A percentile compares a stretch with the other conserved stretches of the same genome.
phyloP scores from a whole-genome alignment of 441 rosid genomes.

The Adansonia grandidieri region DNA sequence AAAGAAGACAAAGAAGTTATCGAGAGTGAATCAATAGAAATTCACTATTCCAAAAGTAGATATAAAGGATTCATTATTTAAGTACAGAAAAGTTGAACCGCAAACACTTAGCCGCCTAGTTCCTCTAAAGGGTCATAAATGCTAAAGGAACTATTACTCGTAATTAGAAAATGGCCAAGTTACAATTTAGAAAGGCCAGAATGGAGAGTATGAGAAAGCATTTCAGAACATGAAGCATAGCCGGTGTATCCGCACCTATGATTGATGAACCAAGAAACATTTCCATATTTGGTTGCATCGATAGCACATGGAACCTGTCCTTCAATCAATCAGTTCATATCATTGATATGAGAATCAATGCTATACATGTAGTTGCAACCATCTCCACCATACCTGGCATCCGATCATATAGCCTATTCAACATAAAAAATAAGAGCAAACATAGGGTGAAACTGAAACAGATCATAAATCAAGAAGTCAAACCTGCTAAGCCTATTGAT shows the following conservation, averaged over 20 bases:
- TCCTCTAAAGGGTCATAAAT: not conserved
- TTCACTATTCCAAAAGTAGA: not conserved
- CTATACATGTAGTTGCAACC: constrained; percentile 67
- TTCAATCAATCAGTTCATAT: constrained; percentile 80
- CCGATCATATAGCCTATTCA: constrained; percentile 24
- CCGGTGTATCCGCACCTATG: constrained; percentile 65
- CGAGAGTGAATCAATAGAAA: constrained; percentile 23
- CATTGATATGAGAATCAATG: constrained; percentile 70
- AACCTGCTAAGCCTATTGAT: constrained; percentile 71
- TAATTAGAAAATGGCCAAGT: not conserved
- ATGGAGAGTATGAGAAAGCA: not conserved
- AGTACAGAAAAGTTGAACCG: constrained; percentile 2
- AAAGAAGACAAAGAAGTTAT: constrained; percentile 18
- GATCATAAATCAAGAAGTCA: constrained; percentile 10
- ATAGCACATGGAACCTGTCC: constrained; percentile 60
- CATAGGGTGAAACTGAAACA: too few relatives aligned
- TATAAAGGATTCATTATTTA: not conserved
- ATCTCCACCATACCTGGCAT: constrained; percentile 61
- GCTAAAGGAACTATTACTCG: not conserved
- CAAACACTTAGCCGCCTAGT: not conserved
- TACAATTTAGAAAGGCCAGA: not conserved
- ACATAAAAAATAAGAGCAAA: not conserved
- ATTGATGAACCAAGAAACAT: constrained; percentile 87
- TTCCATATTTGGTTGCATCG: constrained; percentile 82
- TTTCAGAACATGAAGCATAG: not conserved